Percentiles rank a stretch among this genome's conserved stretches.
Evolutionary conservation across 768 basidiomycete species (phyloP).

Genomic region (Suillus cothurnatus): DNA sequence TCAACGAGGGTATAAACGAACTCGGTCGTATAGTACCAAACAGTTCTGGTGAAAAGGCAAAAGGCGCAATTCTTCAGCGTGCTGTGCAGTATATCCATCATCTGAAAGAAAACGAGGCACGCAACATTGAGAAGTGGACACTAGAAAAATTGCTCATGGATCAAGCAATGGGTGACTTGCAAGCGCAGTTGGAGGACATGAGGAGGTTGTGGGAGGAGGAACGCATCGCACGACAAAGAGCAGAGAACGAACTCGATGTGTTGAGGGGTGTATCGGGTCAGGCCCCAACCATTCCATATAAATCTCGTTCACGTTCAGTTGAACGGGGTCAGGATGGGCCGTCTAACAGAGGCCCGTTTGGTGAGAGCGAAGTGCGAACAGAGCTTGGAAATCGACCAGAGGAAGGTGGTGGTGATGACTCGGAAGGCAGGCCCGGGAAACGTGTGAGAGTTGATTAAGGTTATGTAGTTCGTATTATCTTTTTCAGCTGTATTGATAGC

Average conservation of each 20-base stretch:
- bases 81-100: slow-evolving; percentile 93
- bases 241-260: slow-evolving; percentile 66
- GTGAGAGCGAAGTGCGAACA: slow-evolving; percentile 23
- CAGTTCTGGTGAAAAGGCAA: slow-evolving; percentile 84
- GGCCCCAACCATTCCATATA: slow-evolving; percentile 12
- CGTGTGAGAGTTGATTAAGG: slow-evolving; percentile 35
- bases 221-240: slow-evolving; percentile 55
- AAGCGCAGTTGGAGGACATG: slow-evolving; percentile 81
- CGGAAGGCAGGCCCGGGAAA: slow-evolving; percentile 31
- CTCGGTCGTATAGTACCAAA: slow-evolving; percentile 88
- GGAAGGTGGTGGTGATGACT: slow-evolving; percentile 19
- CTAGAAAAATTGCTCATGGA: slow-evolving; percentile 91
- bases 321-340: slow-evolving; percentile 27
- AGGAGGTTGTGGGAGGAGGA: slow-evolving; percentile 84
- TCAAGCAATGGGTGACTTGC: slow-evolving; percentile 86
- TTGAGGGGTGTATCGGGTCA: slow-evolving; percentile 41
- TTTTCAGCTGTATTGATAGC: slow-evolving; percentile 10
- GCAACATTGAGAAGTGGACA: slow-evolving; percentile 93
- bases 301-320: slow-evolving; percentile 29
- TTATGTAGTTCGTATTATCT: slow-evolving; percentile 8
- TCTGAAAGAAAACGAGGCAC: slow-evolving; percentile 87
- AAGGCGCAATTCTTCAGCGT: slow-evolving; percentile 84
- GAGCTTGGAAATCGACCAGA: slow-evolving; percentile 23
- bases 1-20: slow-evolving; percentile 95
- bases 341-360: slow-evolving; percentile 14